phyloP scores from a whole-genome alignment of 2,329 filamentous ascomycete genomes.

The Nemania diffusa region DNA sequence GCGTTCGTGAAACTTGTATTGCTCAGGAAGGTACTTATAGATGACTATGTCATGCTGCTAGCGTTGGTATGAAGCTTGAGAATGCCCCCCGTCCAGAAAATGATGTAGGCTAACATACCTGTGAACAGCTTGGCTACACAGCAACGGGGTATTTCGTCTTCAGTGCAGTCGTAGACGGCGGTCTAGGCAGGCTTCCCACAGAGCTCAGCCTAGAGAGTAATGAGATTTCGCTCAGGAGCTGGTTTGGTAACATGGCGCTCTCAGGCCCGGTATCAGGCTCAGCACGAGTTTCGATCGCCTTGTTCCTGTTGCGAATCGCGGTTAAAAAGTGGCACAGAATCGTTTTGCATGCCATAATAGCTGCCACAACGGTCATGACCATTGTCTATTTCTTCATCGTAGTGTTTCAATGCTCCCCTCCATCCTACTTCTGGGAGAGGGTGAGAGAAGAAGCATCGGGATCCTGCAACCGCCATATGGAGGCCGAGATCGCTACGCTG shows the following conservation, averaged over 20 bases:
- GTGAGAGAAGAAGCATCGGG: slow-evolving; percentile 50
- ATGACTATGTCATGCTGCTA: slow-evolving; percentile 60
- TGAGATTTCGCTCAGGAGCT: slow-evolving; percentile 48
- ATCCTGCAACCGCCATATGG: slow-evolving; percentile 53
- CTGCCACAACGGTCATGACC: slow-evolving; percentile 52
- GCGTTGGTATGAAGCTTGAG: slow-evolving; percentile 53
- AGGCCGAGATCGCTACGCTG: slow-evolving; percentile 57
- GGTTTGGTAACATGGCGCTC: slow-evolving; percentile 55
- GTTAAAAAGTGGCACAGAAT: slow-evolving; percentile 48
- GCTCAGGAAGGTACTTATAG: slow-evolving; percentile 55
- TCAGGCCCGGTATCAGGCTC: slow-evolving; percentile 55
- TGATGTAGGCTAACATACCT: slow-evolving; percentile 21
- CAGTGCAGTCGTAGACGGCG: slow-evolving; percentile 47
- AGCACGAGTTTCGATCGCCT: slow-evolving; percentile 54
- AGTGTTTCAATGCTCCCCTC: slow-evolving; percentile 61
- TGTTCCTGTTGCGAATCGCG: slow-evolving; percentile 56
- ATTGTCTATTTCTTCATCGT: slow-evolving; percentile 58
- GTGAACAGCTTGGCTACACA: slow-evolving; percentile 50
- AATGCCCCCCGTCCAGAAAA: neutral
- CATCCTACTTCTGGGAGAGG: slow-evolving; percentile 61
- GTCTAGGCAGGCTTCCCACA: slow-evolving; percentile 44
- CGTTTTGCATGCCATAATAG: slow-evolving; percentile 49
- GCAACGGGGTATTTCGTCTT: slow-evolving; percentile 49
- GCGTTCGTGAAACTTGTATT: slow-evolving; percentile 58
- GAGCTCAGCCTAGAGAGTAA: slow-evolving; percentile 41